Percentiles rank a stretch among this genome's conserved stretches.
Conservation (phyloP, 2,329 filamentous ascomycete species). For the Aspergillus melleus region DNA sequence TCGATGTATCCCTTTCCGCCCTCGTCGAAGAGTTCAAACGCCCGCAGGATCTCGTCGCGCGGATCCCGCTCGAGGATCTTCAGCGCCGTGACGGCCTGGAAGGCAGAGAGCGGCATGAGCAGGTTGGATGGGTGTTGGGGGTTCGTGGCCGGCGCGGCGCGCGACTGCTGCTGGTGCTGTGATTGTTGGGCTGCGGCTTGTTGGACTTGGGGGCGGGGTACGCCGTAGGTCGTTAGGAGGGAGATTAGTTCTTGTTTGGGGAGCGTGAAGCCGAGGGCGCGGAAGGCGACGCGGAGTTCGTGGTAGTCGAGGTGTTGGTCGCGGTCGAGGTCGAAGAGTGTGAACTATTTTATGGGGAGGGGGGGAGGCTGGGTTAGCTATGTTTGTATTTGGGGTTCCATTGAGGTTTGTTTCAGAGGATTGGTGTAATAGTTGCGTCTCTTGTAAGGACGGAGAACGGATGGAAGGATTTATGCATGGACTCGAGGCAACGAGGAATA, state of each 20-base stretch:
- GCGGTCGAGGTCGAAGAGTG: constrained; percentile 94
- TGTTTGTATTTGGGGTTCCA: neutral
- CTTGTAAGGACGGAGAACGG: neutral
- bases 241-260: constrained; percentile 80
- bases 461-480: neutral
- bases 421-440: neutral
- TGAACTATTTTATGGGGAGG: constrained; percentile 61
- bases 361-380: neutral
- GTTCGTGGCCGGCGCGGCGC: constrained; percentile 37
- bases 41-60: constrained; percentile 83
- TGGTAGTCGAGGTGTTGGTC: constrained; percentile 95
- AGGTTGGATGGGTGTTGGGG: constrained; percentile 65
- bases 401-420: neutral
- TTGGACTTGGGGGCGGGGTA: constrained; percentile 62
- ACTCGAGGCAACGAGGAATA: constrained; percentile 16
- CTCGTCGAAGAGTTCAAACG: constrained; percentile 90
- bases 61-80: constrained; percentile 82
- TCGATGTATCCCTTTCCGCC: constrained; percentile 90
- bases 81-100: constrained; percentile 74
- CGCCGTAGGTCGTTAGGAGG: constrained; percentile 78
- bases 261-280: constrained; percentile 90
- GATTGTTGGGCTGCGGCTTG: constrained; percentile 28
- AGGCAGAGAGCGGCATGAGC: constrained; percentile 69
- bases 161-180: constrained; percentile 42
- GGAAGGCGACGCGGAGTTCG: constrained; percentile 94